Percentiles rank a stretch among this genome's conserved stretches.
Evolutionary conservation across 768 basidiomycete species (phyloP).

Genomic region (Chalciporus piperatus): DNA sequence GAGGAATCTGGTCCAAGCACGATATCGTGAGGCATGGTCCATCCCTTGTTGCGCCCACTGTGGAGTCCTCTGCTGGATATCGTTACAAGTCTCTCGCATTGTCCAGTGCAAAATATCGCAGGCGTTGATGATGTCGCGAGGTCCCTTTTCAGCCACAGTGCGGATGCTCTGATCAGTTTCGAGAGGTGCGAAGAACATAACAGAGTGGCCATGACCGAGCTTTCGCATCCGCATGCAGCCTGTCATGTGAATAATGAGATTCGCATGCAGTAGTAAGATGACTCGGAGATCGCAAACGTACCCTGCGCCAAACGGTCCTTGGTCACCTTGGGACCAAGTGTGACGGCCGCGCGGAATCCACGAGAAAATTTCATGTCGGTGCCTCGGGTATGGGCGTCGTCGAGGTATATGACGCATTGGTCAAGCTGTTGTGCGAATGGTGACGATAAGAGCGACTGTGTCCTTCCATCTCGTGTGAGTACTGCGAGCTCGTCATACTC

Average conservation of each 20-base stretch:
- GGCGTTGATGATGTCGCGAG: slow-evolving; percentile 4
- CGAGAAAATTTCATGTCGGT: slow-evolving; percentile 38
- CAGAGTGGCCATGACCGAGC: slow-evolving; percentile 45
- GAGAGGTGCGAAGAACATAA: slow-evolving; percentile 46
- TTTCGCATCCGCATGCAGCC: slow-evolving; percentile 56
- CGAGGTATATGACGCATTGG: slow-evolving; percentile 37
- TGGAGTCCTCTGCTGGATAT: slow-evolving; percentile 39
- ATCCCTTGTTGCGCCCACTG: slow-evolving; percentile 42
- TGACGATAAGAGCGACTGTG: slow-evolving; percentile 30
- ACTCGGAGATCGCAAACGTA: slow-evolving; percentile 5
- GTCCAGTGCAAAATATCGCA: slow-evolving; percentile 43
- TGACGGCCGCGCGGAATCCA: slow-evolving; percentile 36
- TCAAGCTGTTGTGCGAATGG: slow-evolving; percentile 34
- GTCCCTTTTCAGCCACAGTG: slow-evolving; percentile 11
- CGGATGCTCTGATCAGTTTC: slow-evolving; percentile 41
- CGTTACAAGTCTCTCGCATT: slow-evolving; percentile 42
- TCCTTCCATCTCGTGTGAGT: slow-evolving; percentile 26
- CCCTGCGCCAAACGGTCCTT: slow-evolving; percentile 38
- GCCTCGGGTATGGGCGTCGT: slow-evolving; percentile 40
- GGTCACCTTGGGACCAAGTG: slow-evolving; percentile 36
- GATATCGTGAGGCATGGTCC: slow-evolving; percentile 17
- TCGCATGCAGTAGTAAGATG: not conserved
- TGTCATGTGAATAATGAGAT: slow-evolving; percentile 10
- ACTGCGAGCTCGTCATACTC: slow-evolving; percentile 35
- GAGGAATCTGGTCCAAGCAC: slow-evolving; percentile 15